Percentiles rank a stretch among this genome's conserved stretches.
phyloP scores from a whole-genome alignment of 176 grass and related monocot species.

The Oryza officinalis region DNA sequence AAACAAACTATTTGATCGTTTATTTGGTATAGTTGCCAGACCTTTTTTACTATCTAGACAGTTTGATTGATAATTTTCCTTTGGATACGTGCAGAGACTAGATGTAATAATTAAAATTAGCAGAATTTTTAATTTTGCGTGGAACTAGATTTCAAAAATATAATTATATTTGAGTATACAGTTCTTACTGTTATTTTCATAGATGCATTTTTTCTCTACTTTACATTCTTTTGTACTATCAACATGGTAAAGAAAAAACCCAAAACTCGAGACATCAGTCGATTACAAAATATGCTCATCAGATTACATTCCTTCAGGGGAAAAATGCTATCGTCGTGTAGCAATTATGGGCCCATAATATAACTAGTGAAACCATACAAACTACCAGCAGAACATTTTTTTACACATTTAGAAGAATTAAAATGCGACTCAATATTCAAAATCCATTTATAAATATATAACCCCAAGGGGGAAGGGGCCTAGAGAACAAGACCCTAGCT shows the following conservation, averaged over 20 bases:
- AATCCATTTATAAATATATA: constrained; percentile 34
- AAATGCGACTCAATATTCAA: neutral
- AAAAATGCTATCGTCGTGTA: no score
- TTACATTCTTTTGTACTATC: neutral
- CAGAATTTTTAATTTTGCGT: neutral
- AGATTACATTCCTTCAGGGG: neutral
- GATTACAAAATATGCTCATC: neutral
- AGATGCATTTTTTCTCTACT: neutral
- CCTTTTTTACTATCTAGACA: neutral
- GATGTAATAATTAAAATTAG: neutral
- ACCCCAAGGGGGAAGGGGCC: neutral
- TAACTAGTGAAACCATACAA: no score
- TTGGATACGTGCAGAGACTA: neutral
- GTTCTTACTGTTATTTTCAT: neutral
- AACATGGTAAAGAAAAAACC: neutral
- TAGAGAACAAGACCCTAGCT: constrained; percentile 37
- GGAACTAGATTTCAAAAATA: neutral
- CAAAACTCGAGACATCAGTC: neutral
- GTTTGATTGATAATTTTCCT: neutral
- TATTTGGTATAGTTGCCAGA: no score
- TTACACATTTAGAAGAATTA: neutral
- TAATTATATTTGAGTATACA: neutral
- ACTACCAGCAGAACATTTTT: neutral
- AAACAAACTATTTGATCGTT: no score
- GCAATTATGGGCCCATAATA: no score